phyloP scores from a whole-genome alignment of 2,329 filamentous ascomycete genomes.

The Verticillium alfalfae region DNA sequence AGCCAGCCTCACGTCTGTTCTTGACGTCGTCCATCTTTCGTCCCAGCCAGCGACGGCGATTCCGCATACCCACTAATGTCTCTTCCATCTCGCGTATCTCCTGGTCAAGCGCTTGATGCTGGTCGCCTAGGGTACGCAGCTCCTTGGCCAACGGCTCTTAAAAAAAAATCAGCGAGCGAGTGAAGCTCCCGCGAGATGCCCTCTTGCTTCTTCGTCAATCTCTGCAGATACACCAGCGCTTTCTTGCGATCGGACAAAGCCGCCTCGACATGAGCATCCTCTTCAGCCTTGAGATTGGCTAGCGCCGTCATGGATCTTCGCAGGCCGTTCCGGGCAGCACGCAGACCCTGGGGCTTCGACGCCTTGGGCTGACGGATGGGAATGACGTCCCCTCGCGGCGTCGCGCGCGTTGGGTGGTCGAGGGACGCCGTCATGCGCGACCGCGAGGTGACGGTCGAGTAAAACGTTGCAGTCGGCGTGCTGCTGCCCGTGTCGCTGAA shows the following conservation, averaged over 20 bases:
- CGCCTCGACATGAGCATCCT: conserved; percentile 53
- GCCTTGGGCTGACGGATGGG: conserved; percentile 53
- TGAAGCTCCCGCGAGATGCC: conserved; percentile 47
- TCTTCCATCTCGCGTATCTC: conserved; percentile 64
- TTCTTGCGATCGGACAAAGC: conserved; percentile 52
- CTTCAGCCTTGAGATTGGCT: conserved; percentile 61
- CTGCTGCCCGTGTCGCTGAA: conserved; percentile 34
- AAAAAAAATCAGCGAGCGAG: conserved; percentile 45
- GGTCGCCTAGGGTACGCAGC: conserved; percentile 52
- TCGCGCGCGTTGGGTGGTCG: conserved; percentile 30
- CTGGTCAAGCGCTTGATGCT: conserved; percentile 46
- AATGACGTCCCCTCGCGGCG: conserved; percentile 43
- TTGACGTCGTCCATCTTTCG: conserved; percentile 56
- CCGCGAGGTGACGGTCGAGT: conserved; percentile 30
- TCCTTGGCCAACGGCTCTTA: conserved; percentile 56
- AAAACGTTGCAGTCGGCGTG: conserved; percentile 33
- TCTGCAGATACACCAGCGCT: conserved; percentile 53
- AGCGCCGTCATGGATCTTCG: conserved; percentile 58
- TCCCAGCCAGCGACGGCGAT: conserved; percentile 52
- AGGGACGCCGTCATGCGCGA: conserved; percentile 36
- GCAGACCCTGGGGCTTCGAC: conserved; percentile 48
- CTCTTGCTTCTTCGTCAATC: conserved; percentile 42
- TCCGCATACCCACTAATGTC: conserved; percentile 55
- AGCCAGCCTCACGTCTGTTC: conserved; percentile 63
- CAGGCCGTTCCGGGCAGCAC: conserved; percentile 59